Base-by-base conservation (phyloP, 2,329 filamentous ascomycete genomes). In the Xylariaceae sp. region DNA sequence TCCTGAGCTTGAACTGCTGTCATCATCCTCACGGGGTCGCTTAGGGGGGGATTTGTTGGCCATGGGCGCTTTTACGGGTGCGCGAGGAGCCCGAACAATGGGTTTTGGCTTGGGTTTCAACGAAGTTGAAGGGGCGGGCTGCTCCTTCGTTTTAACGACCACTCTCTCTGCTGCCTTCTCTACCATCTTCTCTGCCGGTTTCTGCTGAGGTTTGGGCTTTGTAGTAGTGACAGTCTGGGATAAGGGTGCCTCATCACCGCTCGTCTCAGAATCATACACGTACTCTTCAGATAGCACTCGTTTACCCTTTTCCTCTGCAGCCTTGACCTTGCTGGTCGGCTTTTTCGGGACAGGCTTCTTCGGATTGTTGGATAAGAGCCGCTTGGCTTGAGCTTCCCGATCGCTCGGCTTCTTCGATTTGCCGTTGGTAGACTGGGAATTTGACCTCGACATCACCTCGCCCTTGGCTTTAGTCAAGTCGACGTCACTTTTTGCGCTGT, bases 1-100 rank as follows among this genome's bases (percentile, higher is more conserved):
- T 12, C 75, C 76, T 0, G 79, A 82, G 62, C 78, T 81, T 2
- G 78, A 82, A 55, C 76, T 80, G 45, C 77, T 78, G 52, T 79
- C 77, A 12, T 74, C 70, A 5, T 75, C 72, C 35, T 71, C 77
- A 2, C 76, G 74, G 2, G 70, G 58, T 25, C 80, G 75, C 64
- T 84, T 83, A 22, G 66, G 60, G 17, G 68, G 60, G 17, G 68
- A 56, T 47, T 60, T 62, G 11, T 67, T 60, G 37, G 68, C 37
- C 5, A 40, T n/a, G 44, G 59, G 61, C 22, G 63, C 55, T 49
- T 61, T 66, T 10, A 49, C 41, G 5, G 52, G 57, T 42, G 54
- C 48, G 19, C 54, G 52, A 14, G 54, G 59, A 40, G 56, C 56
- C 47, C 59, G 57, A 42, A 65, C 63, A 4, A 57, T 48, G 7